Conservation (phyloP, 768 basidiomycete species). For the Lyophyllum atratum region DNA sequence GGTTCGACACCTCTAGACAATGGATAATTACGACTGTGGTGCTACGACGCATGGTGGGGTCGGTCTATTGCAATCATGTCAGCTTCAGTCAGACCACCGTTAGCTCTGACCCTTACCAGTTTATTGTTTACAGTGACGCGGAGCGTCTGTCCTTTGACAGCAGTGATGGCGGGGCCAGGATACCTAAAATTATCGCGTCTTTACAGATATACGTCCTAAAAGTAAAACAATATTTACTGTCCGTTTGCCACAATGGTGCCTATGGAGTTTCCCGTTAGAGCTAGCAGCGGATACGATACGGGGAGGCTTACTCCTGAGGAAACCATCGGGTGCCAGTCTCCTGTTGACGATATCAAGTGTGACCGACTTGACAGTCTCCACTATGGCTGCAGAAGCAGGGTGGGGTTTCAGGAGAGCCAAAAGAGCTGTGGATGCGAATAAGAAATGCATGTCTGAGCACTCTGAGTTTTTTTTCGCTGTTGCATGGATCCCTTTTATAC, state of each 20-base stretch:
- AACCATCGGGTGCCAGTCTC: constrained; percentile 46
- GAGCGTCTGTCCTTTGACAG: constrained; percentile 44
- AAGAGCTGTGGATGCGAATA: constrained; percentile 18
- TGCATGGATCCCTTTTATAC: constrained; percentile 8
- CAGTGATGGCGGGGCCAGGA: constrained; percentile 50
- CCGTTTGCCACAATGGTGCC: constrained; percentile 26
- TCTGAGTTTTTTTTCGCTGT: constrained; percentile 1
- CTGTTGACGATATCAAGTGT: constrained; percentile 41
- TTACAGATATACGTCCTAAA: background rate
- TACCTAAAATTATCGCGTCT: constrained; percentile 15
- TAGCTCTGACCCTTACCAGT: constrained; percentile 29
- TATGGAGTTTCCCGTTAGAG: constrained; percentile 2
- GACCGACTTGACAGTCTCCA: constrained; percentile 16
- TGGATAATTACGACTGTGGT: constrained; percentile 25
- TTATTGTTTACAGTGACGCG: constrained; percentile 44
- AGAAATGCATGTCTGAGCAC: constrained; percentile 22
- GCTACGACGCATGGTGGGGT: constrained; percentile 30
- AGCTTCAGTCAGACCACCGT: background rate
- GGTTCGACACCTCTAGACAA: background rate
- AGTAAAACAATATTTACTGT: constrained; percentile 12
- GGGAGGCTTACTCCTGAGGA: constrained; percentile 24
- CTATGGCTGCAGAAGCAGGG: constrained; percentile 7
- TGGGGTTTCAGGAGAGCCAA: constrained; percentile 18
- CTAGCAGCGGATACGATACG: background rate
- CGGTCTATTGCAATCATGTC: constrained; percentile 20